phyloP scores from a whole-genome alignment of 225 moss, liverwort and hornwort genomes.

The Anthoceros angustus region DNA sequence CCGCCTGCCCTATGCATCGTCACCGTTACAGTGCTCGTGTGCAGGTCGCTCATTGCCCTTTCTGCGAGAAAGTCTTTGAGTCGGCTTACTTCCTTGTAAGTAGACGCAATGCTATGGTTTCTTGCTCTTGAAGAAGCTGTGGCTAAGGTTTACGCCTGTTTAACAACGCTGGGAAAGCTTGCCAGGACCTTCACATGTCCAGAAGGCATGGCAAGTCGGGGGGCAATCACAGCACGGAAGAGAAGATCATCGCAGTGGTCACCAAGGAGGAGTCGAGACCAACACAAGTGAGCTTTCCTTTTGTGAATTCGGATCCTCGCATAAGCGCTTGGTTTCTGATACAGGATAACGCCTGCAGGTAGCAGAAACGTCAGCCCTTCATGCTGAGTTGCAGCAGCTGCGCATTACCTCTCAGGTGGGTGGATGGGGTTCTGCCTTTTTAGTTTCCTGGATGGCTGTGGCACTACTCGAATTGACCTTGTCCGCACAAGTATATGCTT shows the following conservation, averaged over 20 bases:
- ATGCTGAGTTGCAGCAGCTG: constrained; percentile 49
- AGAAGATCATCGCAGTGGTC: constrained; percentile 49
- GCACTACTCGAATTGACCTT: too few species aligned
- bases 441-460: not conserved
- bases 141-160: too few species aligned
- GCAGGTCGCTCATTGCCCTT: constrained; percentile 78
- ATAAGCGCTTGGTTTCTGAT: not conserved
- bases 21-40: constrained; percentile 5
- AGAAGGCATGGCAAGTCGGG: constrained; percentile 57
- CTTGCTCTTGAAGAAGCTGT: not conserved
- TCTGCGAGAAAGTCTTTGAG: constrained; percentile 90
- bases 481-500: not conserved
- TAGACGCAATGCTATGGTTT: not conserved
- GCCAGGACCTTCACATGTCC: constrained; percentile 72
- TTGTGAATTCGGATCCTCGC: not conserved
- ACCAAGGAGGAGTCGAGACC: constrained; percentile 49
- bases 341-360: constrained; percentile 15
- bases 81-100: constrained; percentile 78
- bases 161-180: not conserved
- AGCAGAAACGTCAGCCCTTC: constrained; percentile 32
- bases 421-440: not conserved
- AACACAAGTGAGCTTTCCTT: not conserved
- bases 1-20: constrained; percentile 5
- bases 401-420: constrained; percentile 41
- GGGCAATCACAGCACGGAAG: constrained; percentile 39